Conservation (phyloP, 2,329 filamentous ascomycete genomes). For the Colletotrichum incanum region DNA sequence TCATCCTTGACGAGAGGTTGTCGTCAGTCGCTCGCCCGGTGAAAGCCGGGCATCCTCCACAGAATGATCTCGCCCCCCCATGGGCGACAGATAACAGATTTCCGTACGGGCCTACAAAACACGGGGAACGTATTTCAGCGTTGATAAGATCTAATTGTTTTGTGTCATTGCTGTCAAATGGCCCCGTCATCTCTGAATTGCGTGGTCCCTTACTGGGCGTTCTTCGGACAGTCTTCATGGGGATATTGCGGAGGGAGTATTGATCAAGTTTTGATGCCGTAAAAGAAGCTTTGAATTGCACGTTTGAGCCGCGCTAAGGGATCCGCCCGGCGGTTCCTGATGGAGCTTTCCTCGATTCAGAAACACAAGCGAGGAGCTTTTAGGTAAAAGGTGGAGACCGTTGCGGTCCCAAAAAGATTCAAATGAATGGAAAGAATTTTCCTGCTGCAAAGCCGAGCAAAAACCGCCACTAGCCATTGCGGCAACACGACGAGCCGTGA, state of each 20-base stretch:
- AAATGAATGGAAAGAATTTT: conserved; percentile 38
- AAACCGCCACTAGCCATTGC: conserved; percentile 34
- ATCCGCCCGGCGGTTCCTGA: conserved; percentile 26
- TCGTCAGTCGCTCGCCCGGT: conserved; percentile 35
- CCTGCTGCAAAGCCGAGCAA: conserved; percentile 38
- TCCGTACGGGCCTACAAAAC: conserved; percentile 13
- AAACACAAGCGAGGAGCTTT: conserved; percentile 36
- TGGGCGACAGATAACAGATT: conserved; percentile 40
- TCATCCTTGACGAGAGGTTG: conserved; percentile 29
- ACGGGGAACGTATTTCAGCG: conserved; percentile 25
- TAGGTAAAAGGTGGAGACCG: conserved; percentile 38
- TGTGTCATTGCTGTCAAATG: conserved; percentile 29
- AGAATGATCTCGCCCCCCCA: conserved; percentile 39
- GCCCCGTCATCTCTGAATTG: conserved; percentile 3
- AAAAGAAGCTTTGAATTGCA: conserved; percentile 42
- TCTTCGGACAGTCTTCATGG: conserved; percentile 31
- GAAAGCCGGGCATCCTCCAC: conserved; percentile 36
- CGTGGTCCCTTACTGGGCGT: conserved; percentile 15
- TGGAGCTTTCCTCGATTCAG: conserved; percentile 24
- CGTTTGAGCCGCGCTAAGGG: conserved; percentile 41
- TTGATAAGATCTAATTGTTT: conserved; percentile 41
- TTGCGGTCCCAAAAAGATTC: conserved; percentile 25
- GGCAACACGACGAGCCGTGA: conserved; percentile 15
- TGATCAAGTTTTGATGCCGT: conserved; percentile 37
- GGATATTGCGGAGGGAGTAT: conserved; percentile 22